Evolutionary conservation across 768 basidiomycete species (phyloP).

Genomic region (Leucocoprinus leucothites): DNA sequence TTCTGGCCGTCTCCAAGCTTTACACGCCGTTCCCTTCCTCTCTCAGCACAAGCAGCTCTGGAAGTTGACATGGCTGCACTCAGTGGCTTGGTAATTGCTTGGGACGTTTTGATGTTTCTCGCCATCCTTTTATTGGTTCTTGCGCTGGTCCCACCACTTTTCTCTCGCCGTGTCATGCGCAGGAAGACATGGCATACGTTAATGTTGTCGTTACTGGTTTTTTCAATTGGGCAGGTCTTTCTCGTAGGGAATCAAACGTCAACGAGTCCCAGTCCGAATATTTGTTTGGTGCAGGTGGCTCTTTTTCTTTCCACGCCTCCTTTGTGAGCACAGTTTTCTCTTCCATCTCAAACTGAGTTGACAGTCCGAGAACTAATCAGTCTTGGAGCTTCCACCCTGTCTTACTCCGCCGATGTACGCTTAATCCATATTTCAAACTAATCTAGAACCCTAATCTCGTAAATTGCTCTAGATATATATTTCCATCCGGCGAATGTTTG

Average conservation of each 20-base stretch:
- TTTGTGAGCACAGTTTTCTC: not conserved
- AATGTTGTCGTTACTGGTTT: constrained; percentile 2
- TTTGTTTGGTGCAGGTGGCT: constrained; percentile 5
- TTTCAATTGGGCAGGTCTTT: not conserved
- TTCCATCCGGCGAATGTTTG: constrained; percentile 10
- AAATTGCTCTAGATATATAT: constrained; percentile 1
- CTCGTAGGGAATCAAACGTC: not conserved
- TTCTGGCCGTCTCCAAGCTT: not conserved
- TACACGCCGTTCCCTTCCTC: not conserved
- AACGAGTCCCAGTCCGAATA: not conserved
- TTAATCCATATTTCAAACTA: not conserved
- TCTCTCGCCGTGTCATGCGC: constrained; percentile 5
- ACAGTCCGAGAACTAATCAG: not conserved
- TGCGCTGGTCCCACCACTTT: constrained; percentile 6
- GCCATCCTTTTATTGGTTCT: constrained; percentile 5
- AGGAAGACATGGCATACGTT: constrained; percentile 11
- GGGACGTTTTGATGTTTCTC: constrained; percentile 8
- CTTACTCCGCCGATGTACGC: constrained; percentile 4
- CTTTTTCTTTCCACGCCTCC: not conserved
- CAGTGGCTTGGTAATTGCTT: not conserved
- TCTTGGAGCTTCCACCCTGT: not conserved
- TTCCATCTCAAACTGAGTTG: not conserved
- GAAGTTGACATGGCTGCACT: not conserved
- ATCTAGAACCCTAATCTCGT: not conserved
- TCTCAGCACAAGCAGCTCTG: not conserved